Percentiles rank a stretch among this genome's conserved stretches.
These are phyloP conservation scores for Russula vinacea DNA, from an alignment of 768 basidiomycete species.

Conservation along the genomic window DNA sequence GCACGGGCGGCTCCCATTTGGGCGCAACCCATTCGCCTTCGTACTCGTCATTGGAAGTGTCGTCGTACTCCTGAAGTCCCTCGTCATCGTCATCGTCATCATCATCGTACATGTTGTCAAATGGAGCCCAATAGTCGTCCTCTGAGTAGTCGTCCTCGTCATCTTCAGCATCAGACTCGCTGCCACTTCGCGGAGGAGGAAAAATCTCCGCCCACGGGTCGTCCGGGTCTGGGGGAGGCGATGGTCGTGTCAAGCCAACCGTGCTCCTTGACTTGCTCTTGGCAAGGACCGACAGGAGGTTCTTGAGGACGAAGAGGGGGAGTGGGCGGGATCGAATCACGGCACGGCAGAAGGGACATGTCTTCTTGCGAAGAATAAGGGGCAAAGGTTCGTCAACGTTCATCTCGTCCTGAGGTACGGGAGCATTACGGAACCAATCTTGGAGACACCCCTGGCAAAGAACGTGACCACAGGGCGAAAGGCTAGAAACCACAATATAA, in stretches of 20 bases:
- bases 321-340: conserved; percentile 55
- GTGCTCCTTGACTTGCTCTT: conserved; percentile 40
- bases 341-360: conserved; percentile 70
- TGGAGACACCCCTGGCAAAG: conserved; percentile 69
- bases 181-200: conserved; percentile 37
- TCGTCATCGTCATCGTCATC: conserved; percentile 31
- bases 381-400: conserved; percentile 43
- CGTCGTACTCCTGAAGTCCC: conserved; percentile 36
- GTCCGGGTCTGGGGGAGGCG: conserved; percentile 41
- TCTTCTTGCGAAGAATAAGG: conserved; percentile 58
- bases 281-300: conserved; percentile 48
- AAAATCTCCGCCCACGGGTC: conserved; percentile 78
- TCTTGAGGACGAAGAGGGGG: conserved; percentile 67
- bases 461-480: conserved; percentile 77
- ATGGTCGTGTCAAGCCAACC: conserved; percentile 30
- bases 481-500: conserved; percentile 38
- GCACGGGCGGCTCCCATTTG: conserved; percentile 59
- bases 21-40: conserved; percentile 44
- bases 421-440: conserved; percentile 74
- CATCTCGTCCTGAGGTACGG: conserved; percentile 48
- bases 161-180: conserved; percentile 36
- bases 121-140: conserved; percentile 31
- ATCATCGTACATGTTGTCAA: conserved; percentile 33
- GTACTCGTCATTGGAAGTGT: conserved; percentile 41
- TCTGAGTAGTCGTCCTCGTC: conserved; percentile 34